Evolutionary conservation across 2,329 filamentous ascomycete species (phyloP).

Genomic region (Pseudogymnoascus sp.): DNA sequence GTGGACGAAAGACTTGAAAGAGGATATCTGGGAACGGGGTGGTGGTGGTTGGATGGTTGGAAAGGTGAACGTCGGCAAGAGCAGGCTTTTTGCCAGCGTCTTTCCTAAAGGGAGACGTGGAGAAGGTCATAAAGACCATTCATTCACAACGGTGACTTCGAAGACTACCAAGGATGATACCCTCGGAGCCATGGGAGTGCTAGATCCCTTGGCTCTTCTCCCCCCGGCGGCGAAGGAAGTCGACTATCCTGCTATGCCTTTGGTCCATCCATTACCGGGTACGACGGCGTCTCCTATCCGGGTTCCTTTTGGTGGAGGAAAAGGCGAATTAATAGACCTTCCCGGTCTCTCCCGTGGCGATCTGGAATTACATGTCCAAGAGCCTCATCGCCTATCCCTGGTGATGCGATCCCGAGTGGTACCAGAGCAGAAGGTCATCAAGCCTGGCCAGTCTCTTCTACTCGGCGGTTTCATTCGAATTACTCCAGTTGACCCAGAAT

Average conservation of each 20-base stretch:
- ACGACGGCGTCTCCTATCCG: conserved; percentile 94
- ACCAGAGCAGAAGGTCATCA: conserved; percentile 66
- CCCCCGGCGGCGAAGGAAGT: conserved; percentile 68
- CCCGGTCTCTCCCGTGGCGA: conserved; percentile 73
- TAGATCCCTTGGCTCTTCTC: conserved; percentile 46
- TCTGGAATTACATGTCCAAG: conserved; percentile 62
- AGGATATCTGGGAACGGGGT: conserved; percentile 75
- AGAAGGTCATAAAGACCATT: conserved; percentile 28
- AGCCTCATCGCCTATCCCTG: conserved; percentile 57
- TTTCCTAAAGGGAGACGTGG: conserved; percentile 64
- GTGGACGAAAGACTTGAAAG: conserved; percentile 84
- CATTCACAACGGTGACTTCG: neutral
- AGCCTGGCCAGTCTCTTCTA: conserved; percentile 70
- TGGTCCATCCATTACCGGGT: conserved; percentile 79
- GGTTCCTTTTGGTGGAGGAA: conserved; percentile 77
- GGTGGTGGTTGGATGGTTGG: conserved; percentile 93
- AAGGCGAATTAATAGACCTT: conserved; percentile 87
- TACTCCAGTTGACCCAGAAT: conserved; percentile 59
- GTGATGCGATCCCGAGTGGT: conserved; percentile 72
- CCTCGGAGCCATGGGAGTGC: neutral
- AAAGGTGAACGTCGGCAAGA: conserved; percentile 98
- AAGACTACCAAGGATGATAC: neutral
- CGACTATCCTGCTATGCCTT: conserved; percentile 73
- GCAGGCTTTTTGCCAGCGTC: conserved; percentile 76
- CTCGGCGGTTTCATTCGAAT: conserved; percentile 83